Conservation (phyloP, 2,329 filamentous ascomycete species). For the Phyllachora maydis region DNA sequence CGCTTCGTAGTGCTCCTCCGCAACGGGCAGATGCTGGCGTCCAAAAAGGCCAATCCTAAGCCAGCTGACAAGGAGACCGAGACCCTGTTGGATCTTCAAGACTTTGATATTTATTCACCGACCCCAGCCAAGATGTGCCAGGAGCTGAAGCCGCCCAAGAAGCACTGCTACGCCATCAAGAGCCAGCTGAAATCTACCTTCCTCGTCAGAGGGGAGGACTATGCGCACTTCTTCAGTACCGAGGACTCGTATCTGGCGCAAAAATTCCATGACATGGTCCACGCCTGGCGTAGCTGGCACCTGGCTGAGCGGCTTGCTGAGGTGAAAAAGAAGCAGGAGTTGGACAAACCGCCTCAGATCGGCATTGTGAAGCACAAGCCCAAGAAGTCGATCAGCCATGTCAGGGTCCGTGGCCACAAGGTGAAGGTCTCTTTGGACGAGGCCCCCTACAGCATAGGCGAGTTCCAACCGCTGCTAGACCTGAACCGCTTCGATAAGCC, state of each 20-base stretch:
- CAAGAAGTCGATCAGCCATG: conserved; percentile 11
- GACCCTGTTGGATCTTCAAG: conserved; percentile 66
- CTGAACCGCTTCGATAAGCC: conserved; percentile 34
- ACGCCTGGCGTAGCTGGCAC: conserved; percentile 84
- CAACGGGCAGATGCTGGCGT: conserved; percentile 50
- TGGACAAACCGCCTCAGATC: conserved; percentile 11
- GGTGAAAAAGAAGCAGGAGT: conserved; percentile 8
- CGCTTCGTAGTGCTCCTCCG: conserved; percentile 52
- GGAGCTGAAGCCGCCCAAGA: conserved; percentile 65
- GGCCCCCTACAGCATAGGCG: conserved; percentile 40
- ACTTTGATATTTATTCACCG: conserved; percentile 80
- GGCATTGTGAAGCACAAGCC: conserved; percentile 7
- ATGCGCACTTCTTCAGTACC: conserved; percentile 79
- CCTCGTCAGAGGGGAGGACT: conserved; percentile 67
- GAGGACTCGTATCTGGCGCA: conserved; percentile 47
- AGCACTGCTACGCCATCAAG: conserved; percentile 71
- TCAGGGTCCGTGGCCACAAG: conserved; percentile 13
- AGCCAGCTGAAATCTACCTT: conserved; percentile 76
- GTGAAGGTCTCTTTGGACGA: conserved; percentile 22
- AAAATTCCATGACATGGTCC: conserved; percentile 51
- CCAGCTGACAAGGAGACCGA: conserved; percentile 41
- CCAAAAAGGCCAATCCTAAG: conserved; percentile 47
- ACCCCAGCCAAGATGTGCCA: conserved; percentile 46
- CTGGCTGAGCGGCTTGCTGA: conserved; percentile 26
- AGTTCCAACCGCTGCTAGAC: conserved; percentile 48